Conservation (phyloP, 208 protist genomes). For the Leishmania martiniquensis region DNA sequence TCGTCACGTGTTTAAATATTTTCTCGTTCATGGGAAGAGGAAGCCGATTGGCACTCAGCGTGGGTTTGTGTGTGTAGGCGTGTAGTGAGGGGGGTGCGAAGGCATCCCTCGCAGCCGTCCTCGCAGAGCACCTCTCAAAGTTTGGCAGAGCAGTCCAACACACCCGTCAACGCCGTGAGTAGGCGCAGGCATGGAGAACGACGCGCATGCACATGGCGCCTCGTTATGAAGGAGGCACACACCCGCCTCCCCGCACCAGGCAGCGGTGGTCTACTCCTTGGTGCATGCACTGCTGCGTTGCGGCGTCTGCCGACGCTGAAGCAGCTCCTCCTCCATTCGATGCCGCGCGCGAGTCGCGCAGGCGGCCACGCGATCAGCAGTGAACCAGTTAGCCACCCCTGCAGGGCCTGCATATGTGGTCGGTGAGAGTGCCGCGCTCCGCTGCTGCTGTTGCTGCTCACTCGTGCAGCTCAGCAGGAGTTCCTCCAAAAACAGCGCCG, state of each 20-base stretch:
- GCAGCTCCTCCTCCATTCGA: slow-evolving; percentile 9
- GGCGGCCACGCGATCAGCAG: slow-evolving; percentile 20
- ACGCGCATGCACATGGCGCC: background rate
- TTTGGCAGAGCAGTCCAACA: background rate
- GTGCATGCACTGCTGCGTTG: background rate
- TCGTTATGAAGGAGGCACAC: background rate
- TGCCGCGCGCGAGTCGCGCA: slow-evolving; percentile 23
- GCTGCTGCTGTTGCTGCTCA: slow-evolving; percentile 9
- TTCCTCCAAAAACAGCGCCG: slow-evolving; percentile 49
- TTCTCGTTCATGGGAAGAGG: no score
- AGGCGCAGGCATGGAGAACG: background rate
- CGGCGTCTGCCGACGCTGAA: slow-evolving; percentile 1
- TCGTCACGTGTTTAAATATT: no score
- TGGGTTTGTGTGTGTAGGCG: no score
- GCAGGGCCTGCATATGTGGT: no score
- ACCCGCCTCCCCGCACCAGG: slow-evolving; percentile 1
- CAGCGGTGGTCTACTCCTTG: background rate
- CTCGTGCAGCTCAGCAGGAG: slow-evolving; percentile 26
- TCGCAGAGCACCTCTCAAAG: background rate
- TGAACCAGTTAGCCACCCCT: slow-evolving; percentile 28
- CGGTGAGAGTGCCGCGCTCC: background rate
- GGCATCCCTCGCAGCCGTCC: background rate
- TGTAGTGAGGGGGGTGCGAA: background rate
- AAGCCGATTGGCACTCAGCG: no score
- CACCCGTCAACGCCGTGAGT: background rate